A percentile compares a stretch with the other conserved stretches of the same genome.
Conservation (phyloP, 345 rosid genomes). For the Citrus hindsii region DNA sequence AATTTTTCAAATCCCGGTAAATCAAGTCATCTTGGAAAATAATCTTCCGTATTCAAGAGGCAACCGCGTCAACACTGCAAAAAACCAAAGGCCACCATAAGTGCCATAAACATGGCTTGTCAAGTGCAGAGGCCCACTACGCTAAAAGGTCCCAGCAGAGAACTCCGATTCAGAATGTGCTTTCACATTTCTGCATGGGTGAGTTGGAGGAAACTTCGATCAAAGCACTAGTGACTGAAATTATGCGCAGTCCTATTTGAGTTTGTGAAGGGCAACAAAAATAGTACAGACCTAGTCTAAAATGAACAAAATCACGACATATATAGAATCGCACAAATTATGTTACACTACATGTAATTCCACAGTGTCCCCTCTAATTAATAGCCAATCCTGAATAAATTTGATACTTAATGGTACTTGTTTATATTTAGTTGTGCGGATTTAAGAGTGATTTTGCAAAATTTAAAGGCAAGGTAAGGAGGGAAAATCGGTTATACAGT, state of each 20-base stretch:
- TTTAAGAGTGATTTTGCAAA: background rate
- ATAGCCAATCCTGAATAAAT: background rate
- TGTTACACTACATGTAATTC: background rate
- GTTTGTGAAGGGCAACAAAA: background rate
- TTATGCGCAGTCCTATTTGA: background rate
- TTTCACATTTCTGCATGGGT: background rate
- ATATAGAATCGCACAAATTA: no score
- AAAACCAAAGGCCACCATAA: background rate
- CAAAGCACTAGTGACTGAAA: background rate
- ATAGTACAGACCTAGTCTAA: background rate
- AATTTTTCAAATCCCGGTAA: no score
- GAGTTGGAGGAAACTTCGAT: background rate
- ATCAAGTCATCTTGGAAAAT: background rate
- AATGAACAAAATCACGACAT: no score
- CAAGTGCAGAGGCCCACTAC: no score
- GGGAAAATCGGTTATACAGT: conserved; percentile 33
- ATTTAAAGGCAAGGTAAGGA: conserved; percentile 7
- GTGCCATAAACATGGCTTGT: no score
- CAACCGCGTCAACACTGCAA: background rate
- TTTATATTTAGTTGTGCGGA: background rate
- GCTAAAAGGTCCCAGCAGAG: background rate
- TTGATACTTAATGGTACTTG: background rate
- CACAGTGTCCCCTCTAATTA: background rate
- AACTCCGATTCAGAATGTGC: background rate
- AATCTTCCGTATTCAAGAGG: background rate